These are phyloP conservation scores for Camelina laxa DNA, from an alignment of 345 rosid species.

Conservation along the genomic window DNA sequence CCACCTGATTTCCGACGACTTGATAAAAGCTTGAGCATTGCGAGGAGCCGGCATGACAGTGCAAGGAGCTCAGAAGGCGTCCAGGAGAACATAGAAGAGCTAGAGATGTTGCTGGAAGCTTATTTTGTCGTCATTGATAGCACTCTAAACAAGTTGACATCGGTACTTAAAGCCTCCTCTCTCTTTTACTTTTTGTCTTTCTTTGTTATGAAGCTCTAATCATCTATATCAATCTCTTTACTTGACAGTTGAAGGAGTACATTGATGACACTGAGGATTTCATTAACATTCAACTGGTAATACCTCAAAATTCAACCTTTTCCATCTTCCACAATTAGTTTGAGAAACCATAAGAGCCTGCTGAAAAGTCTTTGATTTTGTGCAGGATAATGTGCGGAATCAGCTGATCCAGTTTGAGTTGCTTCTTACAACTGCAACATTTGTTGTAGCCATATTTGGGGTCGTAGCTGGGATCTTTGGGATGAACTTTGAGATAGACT, in stretches of 20 bases:
- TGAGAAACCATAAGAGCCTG: background rate
- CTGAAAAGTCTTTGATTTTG: background rate
- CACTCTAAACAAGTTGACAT: slow-evolving; percentile 91
- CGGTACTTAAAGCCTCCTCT: slow-evolving; percentile 53
- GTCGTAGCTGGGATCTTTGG: slow-evolving; percentile 98
- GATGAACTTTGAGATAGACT: slow-evolving; percentile 76
- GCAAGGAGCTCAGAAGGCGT: slow-evolving; percentile 77
- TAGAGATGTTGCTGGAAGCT: slow-evolving; percentile 99
- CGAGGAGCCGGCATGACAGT: slow-evolving; percentile 94
- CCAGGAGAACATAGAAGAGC: slow-evolving; percentile 84
- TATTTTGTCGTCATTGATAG: slow-evolving; percentile 97
- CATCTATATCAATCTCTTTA: background rate
- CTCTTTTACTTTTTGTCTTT: background rate
- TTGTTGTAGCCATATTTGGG: slow-evolving; percentile 94
- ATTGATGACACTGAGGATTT: slow-evolving; percentile 90
- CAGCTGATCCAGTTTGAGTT: slow-evolving; percentile 97
- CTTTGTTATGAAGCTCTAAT: background rate
- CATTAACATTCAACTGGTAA: slow-evolving; percentile 94
- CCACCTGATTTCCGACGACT: slow-evolving; percentile 81
- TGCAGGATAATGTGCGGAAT: slow-evolving; percentile 95
- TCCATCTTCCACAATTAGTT: background rate
- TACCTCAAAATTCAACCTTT: slow-evolving; percentile 14
- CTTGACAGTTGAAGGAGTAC: slow-evolving; percentile 90
- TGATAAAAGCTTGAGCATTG: slow-evolving; percentile 84
- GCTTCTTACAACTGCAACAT: slow-evolving; percentile 87